Evolutionary conservation across 805 yeast genomes (phyloP), one percentile per base, ranked within the genome.

Genomic region (Clavispora fructus): DNA sequence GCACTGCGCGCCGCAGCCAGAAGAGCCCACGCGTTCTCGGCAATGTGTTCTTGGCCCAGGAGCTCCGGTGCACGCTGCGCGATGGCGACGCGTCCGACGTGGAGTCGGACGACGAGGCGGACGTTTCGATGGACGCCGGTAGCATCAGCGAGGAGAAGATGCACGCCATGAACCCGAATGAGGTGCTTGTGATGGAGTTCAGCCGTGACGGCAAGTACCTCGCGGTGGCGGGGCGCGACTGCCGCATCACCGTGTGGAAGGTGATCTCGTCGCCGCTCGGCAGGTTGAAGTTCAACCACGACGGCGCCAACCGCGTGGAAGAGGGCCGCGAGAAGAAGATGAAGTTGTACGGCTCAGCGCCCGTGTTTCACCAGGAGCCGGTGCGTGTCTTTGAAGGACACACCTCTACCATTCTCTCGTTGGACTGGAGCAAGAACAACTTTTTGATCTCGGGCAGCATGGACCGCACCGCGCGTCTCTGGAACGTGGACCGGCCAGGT

Each of bases 351-450:
- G 61, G 69, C 7, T 77, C 75, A 55, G 95, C 95, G 0, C 92
- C 96, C 0, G 87, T 91, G 1, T 90, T 91, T 61, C 84, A 82
- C 52, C 78, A 81, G 4, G 61, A 59, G 10, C 96, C 97, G 0
- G 60, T 73, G 13, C 72, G 78, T 28, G 74, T 74, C 12, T 85
- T 80, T 50, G 64, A 61, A 37, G 94, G 87, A 14, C 97, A 92
- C 63, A 63, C 77, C 0, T 78, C 77, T 40, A 85, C 88, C 48
- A 74, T 92, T 13, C 62, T 88, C n/a, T 79, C 86, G 10, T 59
- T 91, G 30, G 87, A 87, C 56, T 91, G 97, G 97, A 85, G 95
- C 43, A 84, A 83, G 55, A 90, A 89, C 64, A 84, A 84, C 60
- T 91, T 91, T 55, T 61, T 92, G 28, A 61, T 89, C 1, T 75